phyloP scores from a whole-genome alignment of 2,329 filamentous ascomycete species.

The Dactylellina haptotyla region DNA sequence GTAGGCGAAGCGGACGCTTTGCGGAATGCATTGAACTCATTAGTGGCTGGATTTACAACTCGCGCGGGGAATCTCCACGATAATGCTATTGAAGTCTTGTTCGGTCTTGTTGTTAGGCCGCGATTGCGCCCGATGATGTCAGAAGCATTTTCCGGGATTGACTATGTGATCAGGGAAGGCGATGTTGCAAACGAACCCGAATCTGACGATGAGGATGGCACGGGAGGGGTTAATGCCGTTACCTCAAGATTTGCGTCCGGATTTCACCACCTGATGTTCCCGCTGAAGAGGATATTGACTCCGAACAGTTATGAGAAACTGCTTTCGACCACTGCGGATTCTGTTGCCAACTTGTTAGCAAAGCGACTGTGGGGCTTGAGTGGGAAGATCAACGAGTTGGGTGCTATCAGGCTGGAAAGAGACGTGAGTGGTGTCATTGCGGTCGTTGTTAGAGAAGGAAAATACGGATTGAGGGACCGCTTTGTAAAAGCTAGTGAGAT shows the following conservation, averaged over 20 bases:
- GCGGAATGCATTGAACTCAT: constrained; percentile 71
- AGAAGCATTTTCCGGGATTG: constrained; percentile 89
- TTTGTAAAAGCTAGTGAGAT: constrained; percentile 83
- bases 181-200: constrained; percentile 60
- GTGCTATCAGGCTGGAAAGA: constrained; percentile 82
- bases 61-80: constrained; percentile 84
- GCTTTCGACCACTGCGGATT: constrained; percentile 76
- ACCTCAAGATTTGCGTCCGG: constrained; percentile 81
- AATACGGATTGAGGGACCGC: constrained; percentile 79
- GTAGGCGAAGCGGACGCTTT: constrained; percentile 78
- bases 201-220: constrained; percentile 63
- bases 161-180: constrained; percentile 78
- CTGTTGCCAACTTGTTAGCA: constrained; percentile 82
- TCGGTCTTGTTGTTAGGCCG: constrained; percentile 85
- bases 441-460: constrained; percentile 72
- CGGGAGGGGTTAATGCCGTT: constrained; percentile 73
- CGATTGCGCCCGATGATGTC: constrained; percentile 84
- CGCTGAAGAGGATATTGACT: constrained; percentile 85
- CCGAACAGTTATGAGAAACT: constrained; percentile 78
- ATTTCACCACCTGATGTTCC: constrained; percentile 86
- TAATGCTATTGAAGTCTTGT: constrained; percentile 85
- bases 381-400: constrained; percentile 81
- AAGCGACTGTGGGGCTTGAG: constrained; percentile 85
- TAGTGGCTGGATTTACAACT: constrained; percentile 76
- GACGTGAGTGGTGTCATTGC: constrained; percentile 81